These are phyloP conservation scores for Kluyveromyces siamensis DNA, from an alignment of 805 yeast genomes.

Conservation along the genomic window DNA sequence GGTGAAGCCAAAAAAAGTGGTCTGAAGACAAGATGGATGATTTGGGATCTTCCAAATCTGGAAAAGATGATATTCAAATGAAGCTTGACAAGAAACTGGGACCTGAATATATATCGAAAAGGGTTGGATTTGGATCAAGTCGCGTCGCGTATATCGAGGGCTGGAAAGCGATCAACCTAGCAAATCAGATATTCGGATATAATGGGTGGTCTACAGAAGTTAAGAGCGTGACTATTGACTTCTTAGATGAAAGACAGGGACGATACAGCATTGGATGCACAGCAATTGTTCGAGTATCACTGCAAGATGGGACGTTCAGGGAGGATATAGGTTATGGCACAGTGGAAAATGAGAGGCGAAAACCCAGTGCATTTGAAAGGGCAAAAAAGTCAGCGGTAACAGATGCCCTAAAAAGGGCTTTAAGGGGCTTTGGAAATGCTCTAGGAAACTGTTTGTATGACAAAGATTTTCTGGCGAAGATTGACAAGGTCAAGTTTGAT, in stretches of 20 bases:
- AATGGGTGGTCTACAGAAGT: conserved; percentile 79
- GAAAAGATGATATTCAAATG: conserved; percentile 27
- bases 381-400: conserved; percentile 80
- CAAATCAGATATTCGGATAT: conserved; percentile 75
- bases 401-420: conserved; percentile 70
- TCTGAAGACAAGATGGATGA: neutral
- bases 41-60: neutral
- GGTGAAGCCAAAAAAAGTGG: neutral
- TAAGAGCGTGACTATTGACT: conserved; percentile 56
- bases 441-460: conserved; percentile 82
- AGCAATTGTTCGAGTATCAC: conserved; percentile 61
- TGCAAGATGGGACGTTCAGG: conserved; percentile 68
- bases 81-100: conserved; percentile 46
- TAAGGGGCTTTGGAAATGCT: conserved; percentile 75
- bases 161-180: conserved; percentile 72
- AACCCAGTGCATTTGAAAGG: conserved; percentile 72
- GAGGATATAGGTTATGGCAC: conserved; percentile 86
- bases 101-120: conserved; percentile 66
- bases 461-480: conserved; percentile 46
- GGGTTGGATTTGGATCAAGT: conserved; percentile 68
- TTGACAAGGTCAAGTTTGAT: conserved; percentile 34
- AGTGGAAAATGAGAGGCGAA: conserved; percentile 62
- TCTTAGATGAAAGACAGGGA: conserved; percentile 53
- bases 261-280: conserved; percentile 58
- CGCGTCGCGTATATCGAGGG: conserved; percentile 72